Base-by-base conservation (phyloP, 306 rosid genomes). In the Astragalus glycyphyllos region DNA sequence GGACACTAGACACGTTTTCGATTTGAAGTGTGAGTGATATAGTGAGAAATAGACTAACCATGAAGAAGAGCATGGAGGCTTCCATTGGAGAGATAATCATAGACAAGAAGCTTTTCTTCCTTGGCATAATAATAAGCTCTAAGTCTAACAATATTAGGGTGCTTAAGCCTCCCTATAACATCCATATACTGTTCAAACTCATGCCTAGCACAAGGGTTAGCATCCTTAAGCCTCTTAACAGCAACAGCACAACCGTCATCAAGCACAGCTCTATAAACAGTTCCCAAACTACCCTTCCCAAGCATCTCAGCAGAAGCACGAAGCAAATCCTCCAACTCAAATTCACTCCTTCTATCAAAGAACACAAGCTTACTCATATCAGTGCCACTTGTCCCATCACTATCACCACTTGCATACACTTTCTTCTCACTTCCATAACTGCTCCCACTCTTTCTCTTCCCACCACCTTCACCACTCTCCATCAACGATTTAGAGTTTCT, bases 171-270 rank as follows among this genome's bases (percentile, higher is more conserved):
- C 71, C 97, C 99, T 12, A 95, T 89, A 4, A 95, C 88, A 55
- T 95, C 99, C 99, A 95, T 91, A 17, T 95, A 95, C 87, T 91
- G 96, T 49, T 95, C 99, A 61, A 95, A 95, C 74, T 95, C 97
- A 37, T 81, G 79, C 65, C 97, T 75, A 5, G 79, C 85, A 51
- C 99, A 91, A 1, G 99, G 99, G 56, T 95, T 95, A 3, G 96
- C 91, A 54, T 95, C 99, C 62, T 91, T 91, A 5, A 95, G 77
- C 77, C 99, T 79, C 88, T 94, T 94, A 45, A 94, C 97, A 0
- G 97, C 99, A 35, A 94, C 96, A 0, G 88, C 82, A 53, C 78
- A 51, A 0, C 97, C 97, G 60, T 89, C 99, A 41, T 95, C 97
- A 3, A 95, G 90, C 62, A 87, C 99, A 9, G 97, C 99, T 62